Conservation (phyloP, 441 rosid species). For the Adansonia grandidieri region DNA sequence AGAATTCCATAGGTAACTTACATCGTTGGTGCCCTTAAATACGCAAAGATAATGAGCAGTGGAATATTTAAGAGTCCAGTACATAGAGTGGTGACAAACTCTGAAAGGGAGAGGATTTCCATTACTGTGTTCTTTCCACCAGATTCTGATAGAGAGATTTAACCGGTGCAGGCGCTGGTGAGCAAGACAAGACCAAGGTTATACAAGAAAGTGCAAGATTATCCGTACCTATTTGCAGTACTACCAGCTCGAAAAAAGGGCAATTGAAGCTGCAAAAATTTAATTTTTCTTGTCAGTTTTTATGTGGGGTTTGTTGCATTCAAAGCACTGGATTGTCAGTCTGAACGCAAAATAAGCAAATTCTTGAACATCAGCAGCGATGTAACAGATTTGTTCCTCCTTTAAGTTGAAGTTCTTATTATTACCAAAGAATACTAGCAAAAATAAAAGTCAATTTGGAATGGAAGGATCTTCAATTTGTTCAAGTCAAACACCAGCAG, state of each 20-base stretch:
- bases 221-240: background rate
- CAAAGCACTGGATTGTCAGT: background rate
- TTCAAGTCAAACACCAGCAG: no score
- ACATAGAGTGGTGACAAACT: background rate
- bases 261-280: background rate
- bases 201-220: background rate
- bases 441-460: no score
- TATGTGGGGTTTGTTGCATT: background rate
- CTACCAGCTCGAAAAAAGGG: background rate
- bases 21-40: background rate
- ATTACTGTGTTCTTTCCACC: background rate
- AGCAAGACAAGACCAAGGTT: background rate
- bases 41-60: background rate
- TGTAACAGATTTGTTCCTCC: background rate
- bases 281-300: background rate
- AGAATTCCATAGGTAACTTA: background rate
- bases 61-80: background rate
- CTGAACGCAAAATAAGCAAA: background rate
- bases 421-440: no score
- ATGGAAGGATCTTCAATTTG: no score
- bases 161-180: background rate
- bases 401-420: background rate
- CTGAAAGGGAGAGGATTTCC: background rate
- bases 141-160: background rate
- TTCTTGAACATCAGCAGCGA: background rate